phyloP scores from a whole-genome alignment of 352 stramenopile species.

The Globisporangium nagaii region DNA sequence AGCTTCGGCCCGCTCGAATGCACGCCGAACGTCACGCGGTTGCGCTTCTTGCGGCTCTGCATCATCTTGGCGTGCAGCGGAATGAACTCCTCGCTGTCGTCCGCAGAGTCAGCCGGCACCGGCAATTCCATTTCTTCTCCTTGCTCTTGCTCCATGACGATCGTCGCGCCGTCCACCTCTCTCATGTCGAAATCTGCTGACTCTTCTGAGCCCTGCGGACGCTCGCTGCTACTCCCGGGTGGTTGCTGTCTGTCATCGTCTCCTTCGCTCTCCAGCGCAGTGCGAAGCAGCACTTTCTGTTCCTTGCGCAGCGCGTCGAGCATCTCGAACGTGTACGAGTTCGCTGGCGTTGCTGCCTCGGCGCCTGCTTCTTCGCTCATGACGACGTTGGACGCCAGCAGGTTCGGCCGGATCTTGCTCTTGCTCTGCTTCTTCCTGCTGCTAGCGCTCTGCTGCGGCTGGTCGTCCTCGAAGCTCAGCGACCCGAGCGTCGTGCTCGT shows the following conservation, averaged over 20 bases:
- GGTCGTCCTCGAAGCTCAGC: conserved; percentile 55
- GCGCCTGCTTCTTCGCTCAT: conserved; percentile 15
- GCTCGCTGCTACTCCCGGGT: neutral
- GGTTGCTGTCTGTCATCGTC: no score
- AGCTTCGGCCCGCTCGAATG: conserved; percentile 17
- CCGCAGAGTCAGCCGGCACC: neutral
- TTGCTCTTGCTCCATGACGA: conserved; percentile 17
- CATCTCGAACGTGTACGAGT: conserved; percentile 52
- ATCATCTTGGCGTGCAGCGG: conserved; percentile 41
- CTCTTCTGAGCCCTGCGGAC: neutral
- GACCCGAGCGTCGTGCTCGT: neutral
- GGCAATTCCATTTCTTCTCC: conserved; percentile 4
- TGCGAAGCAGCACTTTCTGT: conserved; percentile 53
- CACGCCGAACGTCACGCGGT: conserved; percentile 62
- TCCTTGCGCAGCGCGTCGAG: conserved; percentile 49
- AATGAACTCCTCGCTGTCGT: conserved; percentile 61
- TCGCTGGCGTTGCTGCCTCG: conserved; percentile 7
- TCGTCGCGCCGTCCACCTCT: conserved; percentile 26
- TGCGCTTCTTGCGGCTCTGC: conserved; percentile 35
- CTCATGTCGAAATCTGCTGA: conserved; percentile 10
- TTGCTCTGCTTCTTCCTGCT: conserved; percentile 16
- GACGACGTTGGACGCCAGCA: conserved; percentile 22
- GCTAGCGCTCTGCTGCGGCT: neutral
- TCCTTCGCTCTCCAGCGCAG: conserved; percentile 1
- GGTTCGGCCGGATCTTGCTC: conserved; percentile 62